Conservation (phyloP, 805 yeast genomes). For the Ogataea saltuana region DNA sequence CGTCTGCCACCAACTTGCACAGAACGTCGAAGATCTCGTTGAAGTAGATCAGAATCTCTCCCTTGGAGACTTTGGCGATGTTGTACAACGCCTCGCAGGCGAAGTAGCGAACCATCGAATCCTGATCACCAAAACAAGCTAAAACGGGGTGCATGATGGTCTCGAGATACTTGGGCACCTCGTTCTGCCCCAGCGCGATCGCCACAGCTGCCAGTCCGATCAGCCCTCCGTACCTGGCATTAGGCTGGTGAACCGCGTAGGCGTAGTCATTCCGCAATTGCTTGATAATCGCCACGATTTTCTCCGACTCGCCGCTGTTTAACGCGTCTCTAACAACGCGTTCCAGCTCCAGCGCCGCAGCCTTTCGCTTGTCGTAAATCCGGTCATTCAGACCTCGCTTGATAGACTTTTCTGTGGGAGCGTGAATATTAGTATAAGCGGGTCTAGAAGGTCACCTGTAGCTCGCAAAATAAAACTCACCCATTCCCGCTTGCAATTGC, state of each 20-base stretch:
- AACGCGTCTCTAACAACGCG: constrained; percentile 70
- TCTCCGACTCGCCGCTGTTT: constrained; percentile 58
- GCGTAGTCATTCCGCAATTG: constrained; percentile 78
- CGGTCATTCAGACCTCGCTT: constrained; percentile 71
- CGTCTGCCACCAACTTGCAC: constrained; percentile 85
- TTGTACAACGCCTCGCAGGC: constrained; percentile 96
- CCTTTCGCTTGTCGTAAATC: constrained; percentile 73
- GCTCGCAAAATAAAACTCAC: constrained; percentile 11
- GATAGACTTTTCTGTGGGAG: constrained; percentile 54
- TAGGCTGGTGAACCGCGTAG: constrained; percentile 79
- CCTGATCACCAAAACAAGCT: constrained; percentile 95
- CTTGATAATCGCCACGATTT: constrained; percentile 62
- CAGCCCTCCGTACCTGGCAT: constrained; percentile 92
- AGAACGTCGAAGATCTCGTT: constrained; percentile 93
- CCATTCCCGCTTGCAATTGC: constrained; percentile 10
- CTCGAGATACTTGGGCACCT: constrained; percentile 80
- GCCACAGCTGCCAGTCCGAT: constrained; percentile 96
- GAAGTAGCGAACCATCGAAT: constrained; percentile 93
- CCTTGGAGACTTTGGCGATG: constrained; percentile 94
- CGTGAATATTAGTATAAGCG: no score
- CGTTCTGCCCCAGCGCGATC: constrained; percentile 83
- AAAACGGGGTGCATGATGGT: constrained; percentile 89
- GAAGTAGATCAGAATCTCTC: constrained; percentile 87
- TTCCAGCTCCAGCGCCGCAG: constrained; percentile 79
- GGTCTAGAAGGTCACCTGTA: neutral